phyloP scores from a whole-genome alignment of 1,139 yeast genomes.

The Geotrichum bryndzae region DNA sequence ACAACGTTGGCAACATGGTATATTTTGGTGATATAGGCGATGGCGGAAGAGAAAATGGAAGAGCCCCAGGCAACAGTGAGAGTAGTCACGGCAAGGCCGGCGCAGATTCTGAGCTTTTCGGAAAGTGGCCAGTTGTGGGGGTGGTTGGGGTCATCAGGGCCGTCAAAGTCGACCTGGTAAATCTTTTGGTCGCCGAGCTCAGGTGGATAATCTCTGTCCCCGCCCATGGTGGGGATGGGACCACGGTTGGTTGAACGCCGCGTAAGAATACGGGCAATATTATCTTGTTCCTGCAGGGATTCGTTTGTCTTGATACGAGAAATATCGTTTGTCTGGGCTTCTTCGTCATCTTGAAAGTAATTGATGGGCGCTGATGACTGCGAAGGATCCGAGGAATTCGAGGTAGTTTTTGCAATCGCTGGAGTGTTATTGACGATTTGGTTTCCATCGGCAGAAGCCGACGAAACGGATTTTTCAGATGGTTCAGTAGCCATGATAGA shows the following conservation, averaged over 20 bases:
- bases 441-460: constrained; percentile 3
- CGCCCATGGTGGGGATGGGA: constrained; percentile 36
- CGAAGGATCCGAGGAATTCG: neutral
- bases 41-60: constrained; percentile 40
- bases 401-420: neutral
- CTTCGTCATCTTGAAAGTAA: constrained; percentile 6
- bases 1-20: constrained; percentile 32
- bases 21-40: constrained; percentile 27
- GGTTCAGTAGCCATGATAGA: neutral
- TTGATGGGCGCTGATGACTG: neutral
- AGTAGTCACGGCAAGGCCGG: constrained; percentile 37
- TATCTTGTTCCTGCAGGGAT: constrained; percentile 18
- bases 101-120: constrained; percentile 33
- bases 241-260: constrained; percentile 1
- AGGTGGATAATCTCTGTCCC: constrained; percentile 47
- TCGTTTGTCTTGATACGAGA: constrained; percentile 1
- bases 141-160: constrained; percentile 46
- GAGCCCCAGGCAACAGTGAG: constrained; percentile 41
- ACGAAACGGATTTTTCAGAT: neutral
- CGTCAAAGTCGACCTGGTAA: constrained; percentile 49
- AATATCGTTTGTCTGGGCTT: neutral
- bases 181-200: constrained; percentile 41
- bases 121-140: constrained; percentile 45
- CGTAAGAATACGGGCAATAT: constrained; percentile 16
- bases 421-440: neutral